Evolutionary conservation across 2,329 filamentous ascomycete genomes (phyloP).

Genomic region (Cadophora malorum): DNA sequence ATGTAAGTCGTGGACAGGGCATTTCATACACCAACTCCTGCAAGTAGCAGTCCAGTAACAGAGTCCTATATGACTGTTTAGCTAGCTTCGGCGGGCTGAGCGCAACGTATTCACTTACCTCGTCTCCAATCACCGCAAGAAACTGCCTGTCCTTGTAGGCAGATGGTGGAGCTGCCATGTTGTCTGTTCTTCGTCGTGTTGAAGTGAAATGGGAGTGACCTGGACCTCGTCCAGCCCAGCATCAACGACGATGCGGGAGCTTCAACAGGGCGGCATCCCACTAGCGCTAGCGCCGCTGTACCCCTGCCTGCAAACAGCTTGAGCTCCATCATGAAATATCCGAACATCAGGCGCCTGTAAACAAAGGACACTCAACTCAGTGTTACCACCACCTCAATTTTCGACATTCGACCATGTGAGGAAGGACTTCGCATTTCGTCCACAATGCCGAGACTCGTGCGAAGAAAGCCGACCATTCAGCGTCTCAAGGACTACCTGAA

Average conservation of each 20-base stretch:
- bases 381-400: constrained; percentile 16
- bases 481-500: constrained; percentile 83
- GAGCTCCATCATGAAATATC: constrained; percentile 10
- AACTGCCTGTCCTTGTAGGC: constrained; percentile 88
- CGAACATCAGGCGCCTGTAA: constrained; percentile 29
- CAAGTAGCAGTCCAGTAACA: constrained; percentile 92
- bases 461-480: constrained; percentile 78
- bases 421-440: constrained; percentile 14
- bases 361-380: constrained; percentile 32
- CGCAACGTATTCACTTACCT: constrained; percentile 60
- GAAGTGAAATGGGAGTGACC: not conserved
- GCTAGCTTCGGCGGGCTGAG: not conserved
- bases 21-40: constrained; percentile 83
- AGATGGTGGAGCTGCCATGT: constrained; percentile 65
- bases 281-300: constrained; percentile 24
- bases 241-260: constrained; percentile 2
- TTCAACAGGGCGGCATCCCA: constrained; percentile 28
- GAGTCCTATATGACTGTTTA: constrained; percentile 70
- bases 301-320: constrained; percentile 22
- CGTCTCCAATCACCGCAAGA: constrained; percentile 96
- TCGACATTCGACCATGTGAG: constrained; percentile 47
- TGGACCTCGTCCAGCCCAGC: not conserved
- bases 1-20: constrained; percentile 62
- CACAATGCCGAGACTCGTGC: constrained; percentile 79
- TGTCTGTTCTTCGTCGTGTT: constrained; percentile 25